phyloP scores from a whole-genome alignment of 164 flowering plant genomes.

The Umbellularia californica region DNA sequence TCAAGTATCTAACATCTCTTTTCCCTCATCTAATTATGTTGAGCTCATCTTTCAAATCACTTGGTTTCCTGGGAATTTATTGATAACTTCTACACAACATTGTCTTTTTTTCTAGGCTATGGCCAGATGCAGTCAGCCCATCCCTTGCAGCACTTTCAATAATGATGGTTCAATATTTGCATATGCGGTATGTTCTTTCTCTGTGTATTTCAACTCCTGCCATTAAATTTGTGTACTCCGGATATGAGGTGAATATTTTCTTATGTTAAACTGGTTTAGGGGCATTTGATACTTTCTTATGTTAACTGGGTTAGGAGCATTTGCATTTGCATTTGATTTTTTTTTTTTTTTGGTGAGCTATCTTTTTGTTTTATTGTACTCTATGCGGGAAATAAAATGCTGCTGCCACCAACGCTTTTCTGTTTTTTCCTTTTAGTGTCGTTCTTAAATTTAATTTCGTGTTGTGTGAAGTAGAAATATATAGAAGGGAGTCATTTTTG shows the following conservation, averaged over 20 bases:
- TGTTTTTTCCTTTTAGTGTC: too few relatives aligned
- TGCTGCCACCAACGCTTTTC: too few relatives aligned
- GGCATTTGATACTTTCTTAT: too few relatives aligned
- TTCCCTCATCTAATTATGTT: neutral
- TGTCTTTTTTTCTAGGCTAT: constrained; percentile 55
- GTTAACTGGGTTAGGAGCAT: too few relatives aligned
- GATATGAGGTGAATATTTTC: too few relatives aligned
- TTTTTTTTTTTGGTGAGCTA: too few relatives aligned
- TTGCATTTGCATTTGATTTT: too few relatives aligned
- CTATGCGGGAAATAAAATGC: too few relatives aligned
- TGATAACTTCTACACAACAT: neutral
- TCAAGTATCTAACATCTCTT: neutral
- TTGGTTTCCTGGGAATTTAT: neutral
- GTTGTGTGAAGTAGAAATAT: neutral
- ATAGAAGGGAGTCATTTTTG: neutral
- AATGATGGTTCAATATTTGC: constrained; percentile 95
- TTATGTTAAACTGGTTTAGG: too few relatives aligned
- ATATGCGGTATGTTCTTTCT: constrained; percentile 56
- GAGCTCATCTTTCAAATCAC: neutral
- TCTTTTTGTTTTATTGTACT: neutral
- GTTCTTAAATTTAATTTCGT: neutral
- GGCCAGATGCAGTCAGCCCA: constrained; percentile 83
- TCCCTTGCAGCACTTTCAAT: constrained; percentile 92
- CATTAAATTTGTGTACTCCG: neutral
- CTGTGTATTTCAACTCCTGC: neutral